Evolutionary conservation across 2,329 filamentous ascomycete species (phyloP).

Genomic region (Zelopaecilomyces penicillatus): DNA sequence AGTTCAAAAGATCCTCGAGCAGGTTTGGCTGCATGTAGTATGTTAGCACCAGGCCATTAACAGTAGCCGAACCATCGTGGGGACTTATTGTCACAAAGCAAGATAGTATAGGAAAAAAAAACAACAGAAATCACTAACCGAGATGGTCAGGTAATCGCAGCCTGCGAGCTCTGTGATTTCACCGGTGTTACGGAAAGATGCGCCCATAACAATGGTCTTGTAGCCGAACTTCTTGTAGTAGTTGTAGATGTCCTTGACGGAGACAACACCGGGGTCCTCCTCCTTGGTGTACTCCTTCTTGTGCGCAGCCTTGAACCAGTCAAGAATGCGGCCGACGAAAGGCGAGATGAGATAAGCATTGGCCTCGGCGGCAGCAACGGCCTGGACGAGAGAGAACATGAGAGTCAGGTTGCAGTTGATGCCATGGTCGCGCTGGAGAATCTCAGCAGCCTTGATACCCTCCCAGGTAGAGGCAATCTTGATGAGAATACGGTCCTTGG

Average conservation of each 20-base stretch:
- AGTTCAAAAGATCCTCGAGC: constrained; percentile 89
- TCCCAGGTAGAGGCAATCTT: constrained; percentile 99
- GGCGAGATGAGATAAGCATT: constrained; percentile 96
- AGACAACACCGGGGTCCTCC: constrained; percentile 94
- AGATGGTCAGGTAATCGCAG: constrained; percentile 98
- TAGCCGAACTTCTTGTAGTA: constrained; percentile 99
- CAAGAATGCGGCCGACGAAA: constrained; percentile 97
- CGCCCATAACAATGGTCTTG: constrained; percentile 99
- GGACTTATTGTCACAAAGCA: not conserved
- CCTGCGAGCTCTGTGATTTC: constrained; percentile 98
- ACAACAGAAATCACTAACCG: constrained; percentile 47
- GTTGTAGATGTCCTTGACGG: constrained; percentile 92
- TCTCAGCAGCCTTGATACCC: constrained; percentile 97
- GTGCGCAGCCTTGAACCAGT: constrained; percentile 96
- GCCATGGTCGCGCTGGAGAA: constrained; percentile 89
- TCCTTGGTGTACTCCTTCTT: constrained; percentile 88
- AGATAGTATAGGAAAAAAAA: not conserved
- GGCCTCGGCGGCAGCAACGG: constrained; percentile 92
- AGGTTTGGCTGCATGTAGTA: constrained; percentile 60
- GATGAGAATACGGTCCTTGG: constrained; percentile 92
- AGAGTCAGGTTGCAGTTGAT: constrained; percentile 99
- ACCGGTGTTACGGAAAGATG: constrained; percentile 90
- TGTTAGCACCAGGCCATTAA: constrained; percentile 11
- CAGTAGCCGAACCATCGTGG: constrained; percentile 2
- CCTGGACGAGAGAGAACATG: constrained; percentile 94